Conservation (phyloP, 1,284 basidiomycete species). For the Wolfiporia cocos region DNA sequence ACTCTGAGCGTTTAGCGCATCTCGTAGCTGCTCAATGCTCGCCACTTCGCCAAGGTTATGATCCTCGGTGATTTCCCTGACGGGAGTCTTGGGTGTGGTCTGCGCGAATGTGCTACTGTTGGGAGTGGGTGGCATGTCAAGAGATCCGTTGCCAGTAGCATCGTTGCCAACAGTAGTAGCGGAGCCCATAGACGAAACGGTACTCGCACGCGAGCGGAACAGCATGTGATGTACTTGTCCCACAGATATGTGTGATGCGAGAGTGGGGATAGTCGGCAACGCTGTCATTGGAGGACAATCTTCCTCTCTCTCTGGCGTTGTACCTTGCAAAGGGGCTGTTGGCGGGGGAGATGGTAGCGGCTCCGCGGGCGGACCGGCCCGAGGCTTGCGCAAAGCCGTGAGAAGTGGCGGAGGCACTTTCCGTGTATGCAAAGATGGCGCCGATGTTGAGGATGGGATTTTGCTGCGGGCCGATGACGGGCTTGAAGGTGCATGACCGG, state of each 20-base stretch:
- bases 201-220: slow-evolving; percentile 8
- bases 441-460: slow-evolving; percentile 3
- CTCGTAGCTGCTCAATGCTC: slow-evolving; percentile 24
- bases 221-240: slow-evolving; percentile 6
- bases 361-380: slow-evolving; percentile 16
- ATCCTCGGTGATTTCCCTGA: too few relatives aligned
- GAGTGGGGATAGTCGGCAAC: slow-evolving; percentile 9
- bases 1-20: slow-evolving; percentile 26
- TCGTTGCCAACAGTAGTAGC: too few relatives aligned
- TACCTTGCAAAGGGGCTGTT: slow-evolving; percentile 1
- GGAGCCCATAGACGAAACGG: too few relatives aligned
- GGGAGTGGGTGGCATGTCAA: neutral
- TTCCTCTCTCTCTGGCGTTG: neutral
- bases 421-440: neutral
- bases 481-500: neutral
- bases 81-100: too few relatives aligned
- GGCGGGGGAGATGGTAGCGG: slow-evolving; percentile 17
- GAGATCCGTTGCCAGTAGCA: too few relatives aligned
- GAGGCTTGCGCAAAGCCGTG: slow-evolving; percentile 13
- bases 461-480: slow-evolving; percentile 6
- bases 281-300: slow-evolving; percentile 6
- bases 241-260: slow-evolving; percentile 6
- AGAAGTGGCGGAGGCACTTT: slow-evolving; percentile 15
- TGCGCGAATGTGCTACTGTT: too few relatives aligned
- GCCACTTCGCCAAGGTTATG: slow-evolving; percentile 9